These are phyloP conservation scores for Haplosporangium sp. DNA, from an alignment of 371 early-diverging fungal species.

Conservation along the genomic window DNA sequence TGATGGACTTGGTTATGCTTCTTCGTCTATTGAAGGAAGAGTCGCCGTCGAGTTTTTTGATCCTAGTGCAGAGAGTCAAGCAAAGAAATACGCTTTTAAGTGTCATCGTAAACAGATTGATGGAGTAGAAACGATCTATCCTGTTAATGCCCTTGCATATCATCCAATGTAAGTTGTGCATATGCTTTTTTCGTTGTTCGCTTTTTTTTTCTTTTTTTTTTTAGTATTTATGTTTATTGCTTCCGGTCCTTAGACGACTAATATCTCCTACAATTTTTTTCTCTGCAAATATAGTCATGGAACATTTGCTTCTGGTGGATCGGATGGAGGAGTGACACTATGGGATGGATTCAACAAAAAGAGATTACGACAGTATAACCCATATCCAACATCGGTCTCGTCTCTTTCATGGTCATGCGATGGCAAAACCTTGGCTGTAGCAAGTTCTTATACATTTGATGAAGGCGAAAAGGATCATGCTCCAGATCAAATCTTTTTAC, in stretches of 20 bases:
- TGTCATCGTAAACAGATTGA: constrained; percentile 87
- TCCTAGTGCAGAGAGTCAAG: constrained; percentile 70
- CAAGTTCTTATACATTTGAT: constrained; percentile 93
- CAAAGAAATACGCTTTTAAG: constrained; percentile 94
- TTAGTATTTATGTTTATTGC: no score
- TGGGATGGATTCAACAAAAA: constrained; percentile 96
- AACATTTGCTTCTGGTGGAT: constrained; percentile 96
- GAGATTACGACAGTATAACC: constrained; percentile 82
- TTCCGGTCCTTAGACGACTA: no score
- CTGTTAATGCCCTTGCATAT: constrained; percentile 94
- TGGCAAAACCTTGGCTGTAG: constrained; percentile 87
- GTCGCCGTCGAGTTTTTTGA: constrained; percentile 95
- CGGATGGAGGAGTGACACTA: constrained; percentile 90
- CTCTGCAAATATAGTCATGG: constrained; percentile 67
- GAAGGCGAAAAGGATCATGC: constrained; percentile 94
- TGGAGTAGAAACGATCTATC: constrained; percentile 89
- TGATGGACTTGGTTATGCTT: constrained; percentile 83
- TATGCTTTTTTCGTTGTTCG: constrained; percentile 4
- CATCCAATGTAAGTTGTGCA: constrained; percentile 78
- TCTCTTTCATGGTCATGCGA: constrained; percentile 84
- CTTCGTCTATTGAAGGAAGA: constrained; percentile 93
- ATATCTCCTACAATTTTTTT: neutral
- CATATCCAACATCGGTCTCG: constrained; percentile 88
- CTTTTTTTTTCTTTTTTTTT: no score
- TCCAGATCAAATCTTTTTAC: constrained; percentile 84